These are phyloP conservation scores for Fomes fomentarius DNA, from an alignment of 1,284 basidiomycete species.

Conservation along the genomic window DNA sequence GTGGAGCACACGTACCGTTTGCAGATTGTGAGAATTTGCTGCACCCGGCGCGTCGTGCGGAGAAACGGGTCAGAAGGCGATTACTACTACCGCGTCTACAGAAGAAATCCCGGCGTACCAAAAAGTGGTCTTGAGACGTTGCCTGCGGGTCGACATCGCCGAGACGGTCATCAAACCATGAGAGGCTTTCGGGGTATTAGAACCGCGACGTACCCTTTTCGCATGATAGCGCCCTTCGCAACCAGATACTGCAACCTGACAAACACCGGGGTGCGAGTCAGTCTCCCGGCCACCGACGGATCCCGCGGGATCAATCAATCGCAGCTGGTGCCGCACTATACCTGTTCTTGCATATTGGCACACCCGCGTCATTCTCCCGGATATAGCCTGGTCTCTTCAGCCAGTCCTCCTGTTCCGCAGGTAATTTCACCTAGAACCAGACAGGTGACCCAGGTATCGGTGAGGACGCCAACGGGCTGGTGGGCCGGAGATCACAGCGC, in stretches of 20 bases:
- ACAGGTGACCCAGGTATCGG: neutral
- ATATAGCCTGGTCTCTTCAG: constrained; percentile 83
- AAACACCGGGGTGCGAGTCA: constrained; percentile 1
- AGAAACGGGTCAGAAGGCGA: constrained; percentile 18
- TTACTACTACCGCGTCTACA: constrained; percentile 13
- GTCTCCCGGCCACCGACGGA: constrained; percentile 25
- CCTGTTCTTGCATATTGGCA: constrained; percentile 82
- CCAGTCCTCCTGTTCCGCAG: constrained; percentile 79
- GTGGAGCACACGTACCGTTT: constrained; percentile 51
- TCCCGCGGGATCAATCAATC: constrained; percentile 10
- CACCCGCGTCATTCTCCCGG: constrained; percentile 70
- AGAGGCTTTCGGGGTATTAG: constrained; percentile 4
- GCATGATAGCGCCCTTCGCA: constrained; percentile 79
- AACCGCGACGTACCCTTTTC: constrained; percentile 63
- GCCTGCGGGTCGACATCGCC: constrained; percentile 42
- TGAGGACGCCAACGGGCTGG: neutral
- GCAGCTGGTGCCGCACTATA: constrained; percentile 29
- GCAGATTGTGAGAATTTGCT: constrained; percentile 76
- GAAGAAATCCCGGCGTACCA: constrained; percentile 50
- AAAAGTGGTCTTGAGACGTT: constrained; percentile 78
- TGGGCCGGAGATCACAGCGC: constrained; percentile 7
- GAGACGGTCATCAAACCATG: constrained; percentile 29
- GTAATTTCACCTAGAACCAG: constrained; percentile 69
- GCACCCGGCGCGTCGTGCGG: constrained; percentile 17
- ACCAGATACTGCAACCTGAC: constrained; percentile 79